Conservation (phyloP, 192 early-diverging fungal genomes). For the Globomyces pollinis-pini region DNA sequence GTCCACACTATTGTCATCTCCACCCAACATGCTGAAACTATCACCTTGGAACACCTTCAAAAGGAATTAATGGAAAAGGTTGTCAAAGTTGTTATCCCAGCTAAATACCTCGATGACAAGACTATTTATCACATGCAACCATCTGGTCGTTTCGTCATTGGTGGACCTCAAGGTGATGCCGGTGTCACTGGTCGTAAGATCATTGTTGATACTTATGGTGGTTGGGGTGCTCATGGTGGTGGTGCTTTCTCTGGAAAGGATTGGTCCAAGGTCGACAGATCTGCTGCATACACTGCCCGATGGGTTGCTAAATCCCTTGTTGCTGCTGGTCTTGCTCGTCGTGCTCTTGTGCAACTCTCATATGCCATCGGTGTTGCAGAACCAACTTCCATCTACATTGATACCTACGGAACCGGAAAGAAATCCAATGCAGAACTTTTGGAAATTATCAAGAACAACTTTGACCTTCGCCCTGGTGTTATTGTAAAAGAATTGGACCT, state of each 20-base stretch:
- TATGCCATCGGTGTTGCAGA: constrained; percentile 98
- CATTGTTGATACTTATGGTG: constrained; percentile 87
- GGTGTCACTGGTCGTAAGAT: constrained; percentile 98
- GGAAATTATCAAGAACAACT: constrained; percentile 94
- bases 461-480: constrained; percentile 95
- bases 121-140: constrained; percentile 98
- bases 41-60: constrained; percentile 77
- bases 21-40: constrained; percentile 88
- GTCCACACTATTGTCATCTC: constrained; percentile 98
- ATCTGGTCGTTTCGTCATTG: constrained; percentile 98
- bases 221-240: constrained; percentile 92
- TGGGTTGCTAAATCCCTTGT: constrained; percentile 99
- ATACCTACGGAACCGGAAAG: constrained; percentile 91
- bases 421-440: constrained; percentile 88
- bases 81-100: constrained; percentile 87
- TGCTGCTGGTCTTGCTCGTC: constrained; percentile 83
- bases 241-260: constrained; percentile 99
- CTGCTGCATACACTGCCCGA: constrained; percentile 93
- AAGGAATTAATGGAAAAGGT: constrained; percentile 86
- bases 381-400: constrained; percentile 92
- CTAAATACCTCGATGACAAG: constrained; percentile 73
- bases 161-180: constrained; percentile 99
- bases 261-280: constrained; percentile 99
- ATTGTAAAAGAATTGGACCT: constrained; percentile 98
- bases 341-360: constrained; percentile 89